Conservation (phyloP, 345 rosid genomes). For the Anacardium occidentale region DNA sequence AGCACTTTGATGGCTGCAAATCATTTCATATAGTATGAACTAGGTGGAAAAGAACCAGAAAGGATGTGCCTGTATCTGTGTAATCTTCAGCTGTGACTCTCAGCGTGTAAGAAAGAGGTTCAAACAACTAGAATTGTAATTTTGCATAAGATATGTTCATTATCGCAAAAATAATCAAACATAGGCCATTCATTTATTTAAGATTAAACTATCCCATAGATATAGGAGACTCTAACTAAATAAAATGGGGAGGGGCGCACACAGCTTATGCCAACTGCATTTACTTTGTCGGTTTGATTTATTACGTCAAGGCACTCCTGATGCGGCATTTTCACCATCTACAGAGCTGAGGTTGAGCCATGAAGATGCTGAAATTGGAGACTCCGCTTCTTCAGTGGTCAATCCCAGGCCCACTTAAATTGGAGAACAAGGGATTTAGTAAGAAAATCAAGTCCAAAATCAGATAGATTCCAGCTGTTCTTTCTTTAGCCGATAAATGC, state of each 20-base stretch:
- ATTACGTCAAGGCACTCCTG: slow-evolving; percentile 76
- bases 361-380: slow-evolving; percentile 18
- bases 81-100: too few species aligned
- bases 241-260: slow-evolving; percentile 85
- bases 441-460: background rate
- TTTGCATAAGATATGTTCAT: background rate
- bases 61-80: background rate
- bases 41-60: background rate
- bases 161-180: background rate
- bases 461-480: background rate
- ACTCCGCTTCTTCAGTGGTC: slow-evolving; percentile 65
- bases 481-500: too few species aligned
- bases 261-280: slow-evolving; percentile 79
- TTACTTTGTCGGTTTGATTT: slow-evolving; percentile 56
- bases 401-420: slow-evolving; percentile 68
- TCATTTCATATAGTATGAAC: background rate
- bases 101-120: background rate
- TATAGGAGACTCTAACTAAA: slow-evolving; percentile 24
- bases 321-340: slow-evolving; percentile 78
- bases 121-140: background rate
- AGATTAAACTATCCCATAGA: background rate
- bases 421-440: background rate
- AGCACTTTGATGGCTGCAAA: slow-evolving; percentile 77
- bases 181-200: background rate
- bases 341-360: slow-evolving; percentile 46